A percentile compares a stretch with the other conserved stretches of the same genome.
These are phyloP conservation scores for Tricladium varicosporioides DNA, from an alignment of 2,329 filamentous ascomycete species.

Conservation along the genomic window DNA sequence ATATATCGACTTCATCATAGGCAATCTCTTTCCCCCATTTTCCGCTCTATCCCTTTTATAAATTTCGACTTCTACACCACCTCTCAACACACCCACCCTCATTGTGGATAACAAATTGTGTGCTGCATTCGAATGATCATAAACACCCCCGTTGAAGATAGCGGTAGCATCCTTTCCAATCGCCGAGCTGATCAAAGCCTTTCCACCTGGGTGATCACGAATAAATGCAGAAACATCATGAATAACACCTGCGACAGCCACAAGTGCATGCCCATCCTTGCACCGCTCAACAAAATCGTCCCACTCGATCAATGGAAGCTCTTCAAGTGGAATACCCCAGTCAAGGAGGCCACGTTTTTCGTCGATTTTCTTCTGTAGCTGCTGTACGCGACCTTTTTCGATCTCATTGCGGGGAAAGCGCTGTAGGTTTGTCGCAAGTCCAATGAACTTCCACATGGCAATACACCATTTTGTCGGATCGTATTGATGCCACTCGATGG, in stretches of 20 bases:
- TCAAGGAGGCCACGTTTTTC: conserved; percentile 79
- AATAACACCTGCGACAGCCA: conserved; percentile 79
- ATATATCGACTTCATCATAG: not conserved
- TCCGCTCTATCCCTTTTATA: conserved; percentile 59
- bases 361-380: conserved; percentile 89
- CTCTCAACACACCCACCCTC: conserved; percentile 82
- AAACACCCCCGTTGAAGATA: conserved; percentile 90
- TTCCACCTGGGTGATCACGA: conserved; percentile 84
- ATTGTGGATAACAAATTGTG: conserved; percentile 88
- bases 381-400: conserved; percentile 86
- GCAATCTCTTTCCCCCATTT: not conserved
- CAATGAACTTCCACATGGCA: conserved; percentile 79
- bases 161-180: conserved; percentile 86
- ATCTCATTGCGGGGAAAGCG: conserved; percentile 91
- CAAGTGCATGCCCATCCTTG: conserved; percentile 73
- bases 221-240: conserved; percentile 84
- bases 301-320: conserved; percentile 82
- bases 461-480: conserved; percentile 91
- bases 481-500: conserved; percentile 88
- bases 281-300: conserved; percentile 78
- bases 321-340: conserved; percentile 83
- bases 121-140: conserved; percentile 85
- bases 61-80: conserved; percentile 86
- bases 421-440: conserved; percentile 84
- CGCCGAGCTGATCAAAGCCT: conserved; percentile 77